Evolutionary conservation across 2,329 filamentous ascomycete species (phyloP).

Genomic region (Ceratocystis eucalypticola): DNA sequence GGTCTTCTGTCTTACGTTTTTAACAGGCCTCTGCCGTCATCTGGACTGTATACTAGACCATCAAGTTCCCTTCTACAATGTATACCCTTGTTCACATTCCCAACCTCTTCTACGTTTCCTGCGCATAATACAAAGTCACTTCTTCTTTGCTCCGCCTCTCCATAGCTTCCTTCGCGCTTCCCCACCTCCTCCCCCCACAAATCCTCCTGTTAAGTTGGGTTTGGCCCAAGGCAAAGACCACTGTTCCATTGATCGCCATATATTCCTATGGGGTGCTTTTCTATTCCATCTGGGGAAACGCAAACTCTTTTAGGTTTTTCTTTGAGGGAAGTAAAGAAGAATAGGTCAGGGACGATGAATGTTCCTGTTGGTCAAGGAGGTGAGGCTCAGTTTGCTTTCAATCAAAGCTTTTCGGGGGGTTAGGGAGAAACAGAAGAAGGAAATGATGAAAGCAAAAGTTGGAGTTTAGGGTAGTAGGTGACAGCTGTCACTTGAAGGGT

Average conservation of each 20-base stretch:
- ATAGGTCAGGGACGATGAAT: not conserved
- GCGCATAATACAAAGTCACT: not conserved
- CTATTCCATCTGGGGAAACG: not conserved
- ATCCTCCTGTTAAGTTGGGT: slow-evolving; percentile 4
- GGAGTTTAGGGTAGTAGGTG: not conserved
- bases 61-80: not conserved
- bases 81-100: not conserved
- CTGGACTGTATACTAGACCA: not conserved
- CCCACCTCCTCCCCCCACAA: slow-evolving; percentile 11
- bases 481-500: not conserved
- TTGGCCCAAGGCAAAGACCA: not conserved
- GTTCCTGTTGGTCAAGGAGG: not conserved
- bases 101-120: not conserved
- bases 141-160: slow-evolving; percentile 3
- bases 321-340: not conserved
- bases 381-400: not conserved
- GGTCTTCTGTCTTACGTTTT: not conserved
- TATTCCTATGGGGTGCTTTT: not conserved
- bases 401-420: not conserved
- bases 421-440: not conserved
- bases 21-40: no score
- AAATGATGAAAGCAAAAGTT: not conserved
- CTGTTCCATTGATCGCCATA: not conserved
- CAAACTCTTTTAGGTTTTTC: no score
- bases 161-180: slow-evolving; percentile 1